phyloP scores from a whole-genome alignment of 441 rosid genomes.

The Corymbia citriodora region DNA sequence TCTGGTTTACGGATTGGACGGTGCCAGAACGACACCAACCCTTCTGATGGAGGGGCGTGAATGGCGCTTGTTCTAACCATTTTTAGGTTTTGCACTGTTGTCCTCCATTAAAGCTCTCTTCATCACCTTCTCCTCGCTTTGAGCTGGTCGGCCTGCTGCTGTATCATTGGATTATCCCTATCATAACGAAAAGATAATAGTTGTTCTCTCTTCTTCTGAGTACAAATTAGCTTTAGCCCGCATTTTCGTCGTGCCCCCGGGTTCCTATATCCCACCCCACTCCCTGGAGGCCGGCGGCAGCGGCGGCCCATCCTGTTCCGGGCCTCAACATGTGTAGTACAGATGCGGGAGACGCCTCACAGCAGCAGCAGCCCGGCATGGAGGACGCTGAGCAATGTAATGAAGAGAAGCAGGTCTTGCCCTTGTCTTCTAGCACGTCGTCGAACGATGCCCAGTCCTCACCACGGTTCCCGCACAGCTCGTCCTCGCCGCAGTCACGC shows the following conservation, averaged over 20 bases:
- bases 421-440: slow-evolving; percentile 13
- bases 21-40: neutral
- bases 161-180: neutral
- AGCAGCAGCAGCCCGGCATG: neutral
- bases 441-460: neutral
- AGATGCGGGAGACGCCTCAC: neutral
- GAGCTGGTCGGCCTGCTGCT: neutral
- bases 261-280: neutral
- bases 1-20: neutral
- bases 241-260: neutral
- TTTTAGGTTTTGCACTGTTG: neutral
- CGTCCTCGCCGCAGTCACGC: neutral
- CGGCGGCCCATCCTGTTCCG: slow-evolving; percentile 9
- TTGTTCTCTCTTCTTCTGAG: neutral
- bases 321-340: neutral
- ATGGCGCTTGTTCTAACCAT: neutral
- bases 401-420: neutral
- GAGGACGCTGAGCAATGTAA: neutral
- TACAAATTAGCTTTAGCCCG: neutral
- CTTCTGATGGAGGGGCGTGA: neutral
- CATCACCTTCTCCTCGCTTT: neutral
- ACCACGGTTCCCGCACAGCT: neutral
- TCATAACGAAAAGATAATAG: neutral
- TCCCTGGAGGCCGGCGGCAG: neutral
- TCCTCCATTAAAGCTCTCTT: neutral